Conservation (phyloP, 495 filamentous ascomycete genomes). For the Darksidea phi region DNA sequence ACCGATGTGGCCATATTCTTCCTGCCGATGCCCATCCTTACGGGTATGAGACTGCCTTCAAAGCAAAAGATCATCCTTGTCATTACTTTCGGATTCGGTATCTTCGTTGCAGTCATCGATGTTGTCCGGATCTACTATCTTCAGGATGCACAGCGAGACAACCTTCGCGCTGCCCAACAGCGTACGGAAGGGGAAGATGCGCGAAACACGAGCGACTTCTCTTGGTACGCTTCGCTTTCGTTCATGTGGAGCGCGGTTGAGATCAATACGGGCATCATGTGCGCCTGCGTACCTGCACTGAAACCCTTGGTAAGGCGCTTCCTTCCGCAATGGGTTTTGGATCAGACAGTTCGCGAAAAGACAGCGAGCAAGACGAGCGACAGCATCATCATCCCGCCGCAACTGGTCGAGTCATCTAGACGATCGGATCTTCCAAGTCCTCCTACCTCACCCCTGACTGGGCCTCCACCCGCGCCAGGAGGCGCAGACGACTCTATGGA, state of each 20-base stretch:
- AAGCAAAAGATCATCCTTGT: conserved; percentile 83
- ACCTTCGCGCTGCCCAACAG: conserved; percentile 11
- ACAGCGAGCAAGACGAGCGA: conserved; percentile 18
- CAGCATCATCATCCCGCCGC: not conserved
- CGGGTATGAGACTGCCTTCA: conserved; percentile 74
- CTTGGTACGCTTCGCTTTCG: conserved; percentile 75
- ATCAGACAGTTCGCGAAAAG: conserved; percentile 33
- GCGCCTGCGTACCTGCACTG: conserved; percentile 81
- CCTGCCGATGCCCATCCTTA: conserved; percentile 84
- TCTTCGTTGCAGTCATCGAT: conserved; percentile 84
- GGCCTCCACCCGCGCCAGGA: conserved; percentile 14
- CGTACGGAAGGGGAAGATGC: conserved; percentile 5
- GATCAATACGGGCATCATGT: conserved; percentile 85
- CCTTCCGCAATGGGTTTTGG: conserved; percentile 67
- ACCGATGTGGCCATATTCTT: conserved; percentile 82
- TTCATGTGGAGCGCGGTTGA: conserved; percentile 94
- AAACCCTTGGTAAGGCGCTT: conserved; percentile 80
- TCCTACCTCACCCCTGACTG: conserved; percentile 7
- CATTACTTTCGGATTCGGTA: conserved; percentile 75
- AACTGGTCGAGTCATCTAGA: not conserved
- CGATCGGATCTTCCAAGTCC: not conserved
- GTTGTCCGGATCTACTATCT: conserved; percentile 88
- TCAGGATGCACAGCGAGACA: conserved; percentile 58
- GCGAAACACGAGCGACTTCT: conserved; percentile 50
- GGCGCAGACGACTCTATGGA: conserved; percentile 47